Evolutionary conservation across 345 rosid species (phyloP).

Genomic region (Citrus hindsii): DNA sequence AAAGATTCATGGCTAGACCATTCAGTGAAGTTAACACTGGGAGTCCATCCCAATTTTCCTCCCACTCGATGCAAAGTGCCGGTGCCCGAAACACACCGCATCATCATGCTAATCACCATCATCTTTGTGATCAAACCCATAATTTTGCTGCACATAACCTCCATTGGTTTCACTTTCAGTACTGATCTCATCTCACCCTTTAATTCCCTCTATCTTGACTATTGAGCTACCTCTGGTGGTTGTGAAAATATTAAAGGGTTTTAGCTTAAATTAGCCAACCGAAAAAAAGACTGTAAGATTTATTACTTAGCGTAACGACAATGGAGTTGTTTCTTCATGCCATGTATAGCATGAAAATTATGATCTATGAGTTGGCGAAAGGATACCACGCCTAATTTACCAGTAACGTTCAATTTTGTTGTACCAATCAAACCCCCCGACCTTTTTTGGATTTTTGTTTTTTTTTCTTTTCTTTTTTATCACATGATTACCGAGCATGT

Average conservation of each 20-base stretch:
- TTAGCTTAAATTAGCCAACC: background rate
- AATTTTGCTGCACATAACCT: background rate
- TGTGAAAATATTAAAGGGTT: background rate
- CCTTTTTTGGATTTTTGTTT: no score
- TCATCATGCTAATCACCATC: background rate
- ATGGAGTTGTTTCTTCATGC: background rate
- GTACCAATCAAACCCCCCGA: no score
- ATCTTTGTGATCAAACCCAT: background rate
- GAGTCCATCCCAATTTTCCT: slow-evolving; percentile 29
- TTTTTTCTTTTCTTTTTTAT: no score
- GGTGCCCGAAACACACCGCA: background rate
- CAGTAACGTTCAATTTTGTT: background rate
- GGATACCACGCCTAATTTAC: background rate
- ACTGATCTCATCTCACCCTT: background rate
- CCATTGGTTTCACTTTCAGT: background rate
- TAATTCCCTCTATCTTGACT: background rate
- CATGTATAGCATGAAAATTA: background rate
- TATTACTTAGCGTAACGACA: background rate
- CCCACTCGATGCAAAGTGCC: slow-evolving; percentile 30
- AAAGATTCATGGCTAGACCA: slow-evolving; percentile 29
- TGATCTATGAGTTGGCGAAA: slow-evolving; percentile 6
- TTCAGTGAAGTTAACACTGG: slow-evolving; percentile 26
- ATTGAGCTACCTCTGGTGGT: no score
- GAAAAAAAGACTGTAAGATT: background rate
- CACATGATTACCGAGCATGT: no score